These are phyloP conservation scores for Catenaria anguillulae DNA, from an alignment of 371 early-diverging fungal species.

Conservation along the genomic window DNA sequence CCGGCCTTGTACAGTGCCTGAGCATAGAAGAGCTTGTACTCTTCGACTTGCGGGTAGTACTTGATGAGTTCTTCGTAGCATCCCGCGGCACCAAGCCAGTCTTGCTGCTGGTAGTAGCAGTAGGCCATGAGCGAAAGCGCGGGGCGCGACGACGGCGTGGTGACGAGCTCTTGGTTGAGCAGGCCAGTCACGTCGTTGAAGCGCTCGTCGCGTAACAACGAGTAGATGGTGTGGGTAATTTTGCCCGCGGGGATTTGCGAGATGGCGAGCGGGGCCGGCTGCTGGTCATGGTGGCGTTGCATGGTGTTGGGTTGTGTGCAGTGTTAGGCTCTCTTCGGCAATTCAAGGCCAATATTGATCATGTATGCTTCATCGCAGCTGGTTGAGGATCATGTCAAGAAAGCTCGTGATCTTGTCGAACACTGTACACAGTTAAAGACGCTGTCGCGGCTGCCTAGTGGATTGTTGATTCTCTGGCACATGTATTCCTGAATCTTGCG, in stretches of 20 bases:
- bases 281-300: not conserved
- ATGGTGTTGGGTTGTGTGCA: too few relatives aligned
- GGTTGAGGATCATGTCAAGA: too few relatives aligned
- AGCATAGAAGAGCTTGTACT: slow-evolving; percentile 32
- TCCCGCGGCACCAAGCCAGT: slow-evolving; percentile 22
- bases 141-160: slow-evolving; percentile 20
- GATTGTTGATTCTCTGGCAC: too few relatives aligned
- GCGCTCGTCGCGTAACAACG: slow-evolving; percentile 25
- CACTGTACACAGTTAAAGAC: too few relatives aligned
- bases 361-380: too few relatives aligned
- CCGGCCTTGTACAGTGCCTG: slow-evolving; percentile 33
- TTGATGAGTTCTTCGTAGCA: slow-evolving; percentile 33
- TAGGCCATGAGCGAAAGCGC: slow-evolving; percentile 28
- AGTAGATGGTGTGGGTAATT: slow-evolving; percentile 32
- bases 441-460: too few relatives aligned
- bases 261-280: not conserved
- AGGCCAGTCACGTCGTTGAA: slow-evolving; percentile 30
- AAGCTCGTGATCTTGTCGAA: too few relatives aligned
- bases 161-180: slow-evolving; percentile 21
- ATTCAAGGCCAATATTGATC: too few relatives aligned
- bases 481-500: too few relatives aligned
- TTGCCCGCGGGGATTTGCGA: slow-evolving; percentile 19
- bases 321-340: too few relatives aligned
- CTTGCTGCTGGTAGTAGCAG: slow-evolving; percentile 32
- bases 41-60: slow-evolving; percentile 24